A percentile compares a stretch with the other conserved stretches of the same genome.
phyloP scores from a whole-genome alignment of 83 land plant species.

The Picea mariana region DNA sequence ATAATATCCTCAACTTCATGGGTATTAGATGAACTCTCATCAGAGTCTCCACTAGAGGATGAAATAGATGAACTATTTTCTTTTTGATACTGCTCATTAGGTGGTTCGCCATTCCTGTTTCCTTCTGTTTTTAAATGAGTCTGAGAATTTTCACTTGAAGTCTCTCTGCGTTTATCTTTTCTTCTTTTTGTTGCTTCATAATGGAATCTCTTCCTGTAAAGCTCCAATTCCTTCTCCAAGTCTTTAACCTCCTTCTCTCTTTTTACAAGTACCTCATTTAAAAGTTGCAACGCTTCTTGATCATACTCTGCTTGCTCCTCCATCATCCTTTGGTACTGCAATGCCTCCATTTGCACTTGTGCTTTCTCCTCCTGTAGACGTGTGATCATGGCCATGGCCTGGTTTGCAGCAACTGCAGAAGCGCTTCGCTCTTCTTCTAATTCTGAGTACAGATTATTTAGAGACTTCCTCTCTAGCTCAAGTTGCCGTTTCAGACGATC shows the following conservation, averaged over 20 bases:
- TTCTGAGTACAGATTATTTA: constrained; percentile 46
- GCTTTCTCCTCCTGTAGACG: constrained; percentile 63
- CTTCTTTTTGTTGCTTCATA: neutral
- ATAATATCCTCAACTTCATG: neutral
- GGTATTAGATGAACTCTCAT: no score
- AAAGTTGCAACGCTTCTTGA: constrained; percentile 47
- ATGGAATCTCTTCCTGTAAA: constrained; percentile 20
- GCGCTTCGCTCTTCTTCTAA: constrained; percentile 73
- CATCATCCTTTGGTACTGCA: constrained; percentile 65
- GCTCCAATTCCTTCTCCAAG: constrained; percentile 47
- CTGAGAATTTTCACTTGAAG: neutral
- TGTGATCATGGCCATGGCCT: constrained; percentile 80
- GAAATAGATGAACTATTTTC: neutral
- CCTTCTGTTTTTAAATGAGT: neutral
- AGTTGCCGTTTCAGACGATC: constrained; percentile 54
- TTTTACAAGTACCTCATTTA: constrained; percentile 30
- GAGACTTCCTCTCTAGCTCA: constrained; percentile 44
- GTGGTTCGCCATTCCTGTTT: neutral
- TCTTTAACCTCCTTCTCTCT: constrained; percentile 40
- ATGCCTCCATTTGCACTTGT: constrained; percentile 64
- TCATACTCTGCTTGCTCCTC: constrained; percentile 68
- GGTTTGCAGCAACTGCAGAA: constrained; percentile 56
- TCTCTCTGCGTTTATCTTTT: neutral
- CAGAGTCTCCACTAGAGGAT: no score
- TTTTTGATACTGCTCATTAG: neutral